Base-by-base conservation (phyloP, 257 asterid genomes). In the Solanum tarijense region DNA sequence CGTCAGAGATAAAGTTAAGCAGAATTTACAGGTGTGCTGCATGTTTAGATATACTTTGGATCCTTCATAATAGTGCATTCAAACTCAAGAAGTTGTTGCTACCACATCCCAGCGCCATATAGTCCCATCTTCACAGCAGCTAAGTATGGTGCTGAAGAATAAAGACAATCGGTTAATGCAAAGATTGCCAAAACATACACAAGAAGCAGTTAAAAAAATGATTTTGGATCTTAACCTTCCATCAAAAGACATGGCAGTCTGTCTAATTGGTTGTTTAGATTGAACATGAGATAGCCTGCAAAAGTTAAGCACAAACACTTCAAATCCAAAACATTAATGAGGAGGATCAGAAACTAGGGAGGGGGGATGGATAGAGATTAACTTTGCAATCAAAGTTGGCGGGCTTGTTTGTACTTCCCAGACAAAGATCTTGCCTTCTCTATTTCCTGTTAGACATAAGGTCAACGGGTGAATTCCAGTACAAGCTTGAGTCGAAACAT, bases 51-150 rank as follows among this genome's bases (percentile, higher is more conserved):
- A n/a, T 18, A 32, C 18, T 41, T 52, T 43, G 5, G 18, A 79
- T 79, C 85, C 85, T 43, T 79, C 85, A 79, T 25, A 9, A 41
- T 27, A 14, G 48, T 76, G 39, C 58, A 79, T 20, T 29, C 68
- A 48, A 82, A 82, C 84, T 91, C 93, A 93, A 52, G 96, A 92
- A 89, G 93, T 93, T 62, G 98, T 93, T 60, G 98, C 94, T 18
- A 94, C 96, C 52, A 94, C 96, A 84, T 97, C 99, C 99, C 99
- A 96, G 83, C 99, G 96, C 99, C 99, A 97, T 89, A 97, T 96
- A 4, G 98, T 97, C 86, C 99, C 99, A 87, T 96, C 99, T 84
- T 97, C 99, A 86, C 99, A 97, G 95, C 99, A 95, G 93, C 98
- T 90, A 84, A 97, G 98, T 89, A 97, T 94, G 83, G 97, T 96